Conservation (phyloP, 306 rosid species). For the Medicago ruthenica region DNA sequence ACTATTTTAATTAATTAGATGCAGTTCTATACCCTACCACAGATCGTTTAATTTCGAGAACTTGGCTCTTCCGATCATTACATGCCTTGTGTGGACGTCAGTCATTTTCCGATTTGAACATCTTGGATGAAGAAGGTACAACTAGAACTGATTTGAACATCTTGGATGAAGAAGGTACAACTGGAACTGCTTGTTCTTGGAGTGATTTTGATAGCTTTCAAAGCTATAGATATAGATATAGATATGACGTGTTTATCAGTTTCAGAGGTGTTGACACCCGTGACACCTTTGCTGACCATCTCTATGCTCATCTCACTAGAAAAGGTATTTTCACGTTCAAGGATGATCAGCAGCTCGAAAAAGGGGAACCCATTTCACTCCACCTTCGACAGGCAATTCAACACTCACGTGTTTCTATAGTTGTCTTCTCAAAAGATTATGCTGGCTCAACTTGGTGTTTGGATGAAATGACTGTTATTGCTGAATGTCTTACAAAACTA, state of each 20-base stretch:
- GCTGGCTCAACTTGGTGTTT: slow-evolving; percentile 37
- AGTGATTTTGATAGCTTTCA: not conserved
- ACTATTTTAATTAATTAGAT: too few species aligned
- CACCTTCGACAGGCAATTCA: not conserved
- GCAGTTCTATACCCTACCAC: too few species aligned
- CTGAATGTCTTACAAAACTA: not conserved
- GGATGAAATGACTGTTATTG: slow-evolving; percentile 12
- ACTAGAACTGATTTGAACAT: not conserved
- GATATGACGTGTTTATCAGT: slow-evolving; percentile 27
- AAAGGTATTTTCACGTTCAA: slow-evolving; percentile 9
- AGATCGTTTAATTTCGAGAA: too few species aligned
- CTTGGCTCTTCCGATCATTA: too few species aligned
- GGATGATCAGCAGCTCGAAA: not conserved
- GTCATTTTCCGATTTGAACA: not conserved
- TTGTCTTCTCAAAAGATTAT: slow-evolving; percentile 7
- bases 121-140: not conserved
- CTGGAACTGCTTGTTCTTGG: not conserved
- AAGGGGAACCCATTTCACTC: not conserved
- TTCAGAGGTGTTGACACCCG: slow-evolving; percentile 24
- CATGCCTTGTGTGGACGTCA: too few species aligned
- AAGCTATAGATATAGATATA: not conserved
- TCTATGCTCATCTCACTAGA: not conserved
- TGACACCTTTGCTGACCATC: slow-evolving; percentile 14
- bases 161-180: not conserved
- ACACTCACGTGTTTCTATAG: not conserved